Evolutionary conservation across 176 grass and related monocot species (phyloP).

Genomic region (Dendrocalamus sinicus): DNA sequence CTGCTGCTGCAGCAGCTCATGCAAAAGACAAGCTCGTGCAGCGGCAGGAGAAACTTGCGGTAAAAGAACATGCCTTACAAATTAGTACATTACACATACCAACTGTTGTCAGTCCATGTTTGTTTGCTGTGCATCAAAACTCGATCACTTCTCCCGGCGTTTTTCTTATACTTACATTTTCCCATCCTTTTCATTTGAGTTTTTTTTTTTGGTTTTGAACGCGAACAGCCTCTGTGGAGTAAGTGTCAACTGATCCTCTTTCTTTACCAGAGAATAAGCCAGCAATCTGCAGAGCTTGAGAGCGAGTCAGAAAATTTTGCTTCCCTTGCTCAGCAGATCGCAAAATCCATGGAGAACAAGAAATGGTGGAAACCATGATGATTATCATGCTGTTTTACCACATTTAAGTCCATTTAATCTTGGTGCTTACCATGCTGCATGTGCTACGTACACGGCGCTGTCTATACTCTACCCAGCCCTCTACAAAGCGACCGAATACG

Average conservation of each 20-base stretch:
- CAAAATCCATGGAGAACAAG: slow-evolving; percentile 74
- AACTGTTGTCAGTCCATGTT: not conserved
- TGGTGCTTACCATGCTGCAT: not conserved
- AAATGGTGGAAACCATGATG: slow-evolving; percentile 84
- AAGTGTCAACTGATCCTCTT: not conserved
- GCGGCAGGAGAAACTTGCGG: slow-evolving; percentile 87
- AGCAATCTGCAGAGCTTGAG: slow-evolving; percentile 80
- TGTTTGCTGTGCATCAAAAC: not conserved
- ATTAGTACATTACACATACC: not conserved
- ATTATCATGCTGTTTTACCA: not conserved
- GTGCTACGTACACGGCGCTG: not conserved
- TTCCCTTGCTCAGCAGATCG: slow-evolving; percentile 68
- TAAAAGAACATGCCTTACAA: slow-evolving; percentile 22
- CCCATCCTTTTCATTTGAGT: not conserved
- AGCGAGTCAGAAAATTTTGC: slow-evolving; percentile 80
- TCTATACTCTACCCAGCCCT: not conserved
- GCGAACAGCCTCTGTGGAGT: not conserved
- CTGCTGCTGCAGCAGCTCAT: slow-evolving; percentile 75
- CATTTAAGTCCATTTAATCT: not conserved
- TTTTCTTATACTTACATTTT: not conserved
- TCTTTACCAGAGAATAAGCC: slow-evolving; percentile 61
- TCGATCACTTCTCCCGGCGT: not conserved
- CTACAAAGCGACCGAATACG: not conserved
- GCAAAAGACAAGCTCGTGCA: slow-evolving; percentile 85
- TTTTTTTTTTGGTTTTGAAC: not conserved